These are phyloP conservation scores for Vigna trinervia DNA, from an alignment of 306 rosid genomes.

Conservation along the genomic window DNA sequence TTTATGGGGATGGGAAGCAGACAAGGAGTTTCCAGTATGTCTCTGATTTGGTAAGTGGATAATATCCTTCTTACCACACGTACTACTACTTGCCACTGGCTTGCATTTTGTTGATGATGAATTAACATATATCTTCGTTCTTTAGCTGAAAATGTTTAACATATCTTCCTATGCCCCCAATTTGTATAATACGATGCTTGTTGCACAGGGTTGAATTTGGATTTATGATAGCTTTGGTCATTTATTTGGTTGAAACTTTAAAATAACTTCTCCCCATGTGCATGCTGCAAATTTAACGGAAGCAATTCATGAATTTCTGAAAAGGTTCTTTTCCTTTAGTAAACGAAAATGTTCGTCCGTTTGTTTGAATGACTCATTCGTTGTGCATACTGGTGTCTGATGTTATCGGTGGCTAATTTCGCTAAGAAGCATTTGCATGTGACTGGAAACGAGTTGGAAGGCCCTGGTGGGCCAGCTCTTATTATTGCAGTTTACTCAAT, in stretches of 20 bases:
- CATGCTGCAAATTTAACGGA: slow-evolving; percentile 31
- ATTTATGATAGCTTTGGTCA: slow-evolving; percentile 6
- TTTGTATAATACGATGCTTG: not conserved
- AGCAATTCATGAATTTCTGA: slow-evolving; percentile 20
- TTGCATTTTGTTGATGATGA: slow-evolving; percentile 30
- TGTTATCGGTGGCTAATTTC: slow-evolving; percentile 16
- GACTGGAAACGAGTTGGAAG: slow-evolving; percentile 37
- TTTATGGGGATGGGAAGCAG: slow-evolving; percentile 98
- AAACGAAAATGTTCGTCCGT: not conserved
- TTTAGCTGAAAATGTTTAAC: not conserved
- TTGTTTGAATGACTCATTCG: slow-evolving; percentile 16
- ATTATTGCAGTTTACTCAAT: slow-evolving; percentile 22
- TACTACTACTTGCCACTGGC: not conserved
- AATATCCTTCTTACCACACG: slow-evolving; percentile 8
- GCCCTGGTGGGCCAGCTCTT: slow-evolving; percentile 40
- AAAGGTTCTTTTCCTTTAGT: slow-evolving; percentile 11
- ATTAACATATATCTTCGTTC: not conserved
- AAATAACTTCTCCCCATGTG: slow-evolving; percentile 51
- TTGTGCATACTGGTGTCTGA: slow-evolving; percentile 15
- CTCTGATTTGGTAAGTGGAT: slow-evolving; percentile 84
- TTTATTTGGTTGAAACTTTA: not conserved
- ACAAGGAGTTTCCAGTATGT: slow-evolving; percentile 99
- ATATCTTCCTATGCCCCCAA: not conserved
- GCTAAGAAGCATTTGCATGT: slow-evolving; percentile 46
- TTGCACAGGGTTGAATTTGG: slow-evolving; percentile 19